These are phyloP conservation scores for Diaporthe ampelina DNA, from an alignment of 2,329 filamentous ascomycete genomes.

Conservation along the genomic window DNA sequence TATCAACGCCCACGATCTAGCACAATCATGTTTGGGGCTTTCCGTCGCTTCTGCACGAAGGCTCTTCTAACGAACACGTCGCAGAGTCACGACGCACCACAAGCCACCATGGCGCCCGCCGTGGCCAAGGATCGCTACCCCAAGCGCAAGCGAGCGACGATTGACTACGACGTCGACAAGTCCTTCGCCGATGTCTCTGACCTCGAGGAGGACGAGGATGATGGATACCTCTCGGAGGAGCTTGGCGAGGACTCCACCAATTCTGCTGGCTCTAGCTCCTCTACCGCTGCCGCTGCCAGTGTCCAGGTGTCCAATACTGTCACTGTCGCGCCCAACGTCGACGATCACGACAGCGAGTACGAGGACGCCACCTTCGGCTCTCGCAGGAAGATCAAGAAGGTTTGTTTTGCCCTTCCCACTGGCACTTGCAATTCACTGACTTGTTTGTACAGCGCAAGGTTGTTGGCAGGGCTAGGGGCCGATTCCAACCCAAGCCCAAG, in stretches of 20 bases:
- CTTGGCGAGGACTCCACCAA: background rate
- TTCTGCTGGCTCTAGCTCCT: background rate
- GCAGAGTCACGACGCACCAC: background rate
- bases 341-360: constrained; percentile 1
- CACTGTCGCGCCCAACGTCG: background rate
- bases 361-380: constrained; percentile 26
- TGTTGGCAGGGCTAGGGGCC: background rate
- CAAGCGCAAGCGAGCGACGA: constrained; percentile 3
- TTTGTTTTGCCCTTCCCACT: background rate
- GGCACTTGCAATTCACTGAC: background rate
- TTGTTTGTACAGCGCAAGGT: background rate
- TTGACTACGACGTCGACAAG: constrained; percentile 13
- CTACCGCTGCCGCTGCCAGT: too few species aligned
- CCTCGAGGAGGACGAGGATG: background rate
- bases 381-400: constrained; percentile 23
- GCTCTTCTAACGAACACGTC: background rate
- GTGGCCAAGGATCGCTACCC: constrained; percentile 1
- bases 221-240: background rate
- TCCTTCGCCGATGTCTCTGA: background rate
- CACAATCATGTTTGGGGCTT: background rate
- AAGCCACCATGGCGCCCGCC: background rate
- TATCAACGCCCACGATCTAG: too few species aligned
- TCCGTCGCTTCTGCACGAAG: background rate
- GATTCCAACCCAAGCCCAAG: background rate
- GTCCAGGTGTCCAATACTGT: too few species aligned